Conservation (phyloP, 495 filamentous ascomycete genomes). For the Schizothecium vesticola region DNA sequence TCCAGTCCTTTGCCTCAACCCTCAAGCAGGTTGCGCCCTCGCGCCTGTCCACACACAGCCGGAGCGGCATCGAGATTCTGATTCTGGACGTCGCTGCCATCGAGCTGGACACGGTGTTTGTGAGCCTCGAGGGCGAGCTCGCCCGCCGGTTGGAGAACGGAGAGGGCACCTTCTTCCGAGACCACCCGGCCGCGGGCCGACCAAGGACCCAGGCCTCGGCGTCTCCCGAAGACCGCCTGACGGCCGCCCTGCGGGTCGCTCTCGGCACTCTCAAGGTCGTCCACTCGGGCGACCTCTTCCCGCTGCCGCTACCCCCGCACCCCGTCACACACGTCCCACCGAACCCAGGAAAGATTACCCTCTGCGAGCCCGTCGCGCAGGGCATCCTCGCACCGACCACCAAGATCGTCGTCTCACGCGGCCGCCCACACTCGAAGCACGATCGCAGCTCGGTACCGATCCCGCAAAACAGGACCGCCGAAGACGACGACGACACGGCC, state of each 20-base stretch:
- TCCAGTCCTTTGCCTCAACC: slow-evolving; percentile 67
- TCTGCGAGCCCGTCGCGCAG: slow-evolving; percentile 76
- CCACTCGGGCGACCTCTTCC: slow-evolving; percentile 77
- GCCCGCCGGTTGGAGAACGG: slow-evolving; percentile 50
- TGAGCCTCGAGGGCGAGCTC: slow-evolving; percentile 75
- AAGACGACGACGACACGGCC: slow-evolving; percentile 67
- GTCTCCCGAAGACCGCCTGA: slow-evolving; percentile 61
- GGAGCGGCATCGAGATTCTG: slow-evolving; percentile 68
- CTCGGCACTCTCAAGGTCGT: slow-evolving; percentile 65
- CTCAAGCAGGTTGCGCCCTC: slow-evolving; percentile 56
- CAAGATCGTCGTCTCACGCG: slow-evolving; percentile 61
- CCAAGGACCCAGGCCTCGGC: slow-evolving; percentile 21
- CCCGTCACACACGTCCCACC: slow-evolving; percentile 81
- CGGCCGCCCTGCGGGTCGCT: slow-evolving; percentile 70
- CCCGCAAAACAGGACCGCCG: slow-evolving; percentile 52
- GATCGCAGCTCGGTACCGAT: slow-evolving; percentile 31
- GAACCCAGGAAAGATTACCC: slow-evolving; percentile 72
- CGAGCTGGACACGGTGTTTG: slow-evolving; percentile 74
- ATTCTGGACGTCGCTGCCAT: slow-evolving; percentile 76
- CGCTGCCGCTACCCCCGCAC: slow-evolving; percentile 77
- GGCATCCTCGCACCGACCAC: slow-evolving; percentile 67
- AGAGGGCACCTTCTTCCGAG: slow-evolving; percentile 51
- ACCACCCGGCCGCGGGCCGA: slow-evolving; percentile 34
- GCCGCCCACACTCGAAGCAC: slow-evolving; percentile 45
- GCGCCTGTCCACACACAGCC: slow-evolving; percentile 56